These are phyloP conservation scores for Botrytis tulipae DNA, from an alignment of 2,329 filamentous ascomycete genomes.

Conservation along the genomic window DNA sequence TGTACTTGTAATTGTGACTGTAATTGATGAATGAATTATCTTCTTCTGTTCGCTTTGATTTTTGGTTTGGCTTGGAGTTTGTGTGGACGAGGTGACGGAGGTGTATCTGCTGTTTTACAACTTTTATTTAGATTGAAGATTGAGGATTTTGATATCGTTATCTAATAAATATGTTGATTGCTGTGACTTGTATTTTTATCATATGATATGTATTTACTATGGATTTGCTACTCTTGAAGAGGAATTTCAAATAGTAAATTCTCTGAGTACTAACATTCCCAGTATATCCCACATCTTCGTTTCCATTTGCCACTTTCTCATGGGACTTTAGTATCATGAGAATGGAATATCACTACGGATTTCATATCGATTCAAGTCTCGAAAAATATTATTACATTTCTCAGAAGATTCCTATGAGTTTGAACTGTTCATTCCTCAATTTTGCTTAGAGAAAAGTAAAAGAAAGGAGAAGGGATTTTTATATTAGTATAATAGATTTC, in stretches of 20 bases:
- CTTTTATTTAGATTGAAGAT: neutral
- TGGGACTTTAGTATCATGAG: neutral
- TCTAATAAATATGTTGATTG: neutral
- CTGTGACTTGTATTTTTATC: neutral
- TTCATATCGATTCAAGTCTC: accelerated
- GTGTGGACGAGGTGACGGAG: too few species aligned
- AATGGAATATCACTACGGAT: neutral
- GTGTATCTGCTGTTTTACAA: too few species aligned
- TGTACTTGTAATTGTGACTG: neutral
- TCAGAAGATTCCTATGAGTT: neutral
- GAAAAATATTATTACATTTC: neutral
- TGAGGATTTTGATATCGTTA: neutral
- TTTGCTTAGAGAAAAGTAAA: neutral
- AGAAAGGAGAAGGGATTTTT: neutral
- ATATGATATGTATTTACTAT: neutral
- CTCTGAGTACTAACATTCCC: too few species aligned
- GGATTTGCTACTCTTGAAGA: too few species aligned
- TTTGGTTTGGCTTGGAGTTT: too few species aligned
- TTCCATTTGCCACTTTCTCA: neutral
- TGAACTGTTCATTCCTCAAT: neutral
- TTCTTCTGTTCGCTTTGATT: neutral
- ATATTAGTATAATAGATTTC: accelerated
- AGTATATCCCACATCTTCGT: neutral
- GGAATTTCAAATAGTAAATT: too few species aligned
- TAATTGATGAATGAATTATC: neutral